These are phyloP conservation scores for Erodium maritimum DNA, from an alignment of 345 rosid genomes.

Conservation along the genomic window DNA sequence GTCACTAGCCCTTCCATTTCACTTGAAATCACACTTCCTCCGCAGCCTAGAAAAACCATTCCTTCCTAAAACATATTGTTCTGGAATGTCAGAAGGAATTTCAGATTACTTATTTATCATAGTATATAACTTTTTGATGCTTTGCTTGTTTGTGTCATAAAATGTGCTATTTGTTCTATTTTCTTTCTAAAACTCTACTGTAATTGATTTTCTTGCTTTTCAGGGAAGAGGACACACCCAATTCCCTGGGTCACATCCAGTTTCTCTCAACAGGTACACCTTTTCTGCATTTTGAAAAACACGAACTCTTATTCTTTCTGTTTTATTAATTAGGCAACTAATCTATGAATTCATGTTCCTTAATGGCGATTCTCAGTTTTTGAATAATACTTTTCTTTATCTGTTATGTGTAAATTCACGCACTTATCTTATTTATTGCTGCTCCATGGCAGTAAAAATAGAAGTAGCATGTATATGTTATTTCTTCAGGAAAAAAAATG, in stretches of 20 bases:
- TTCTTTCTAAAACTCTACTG: slow-evolving; percentile 9
- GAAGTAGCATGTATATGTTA: no score
- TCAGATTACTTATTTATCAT: no score
- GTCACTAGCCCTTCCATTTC: background rate
- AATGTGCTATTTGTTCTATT: slow-evolving; percentile 5
- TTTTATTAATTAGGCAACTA: no score
- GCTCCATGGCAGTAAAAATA: no score
- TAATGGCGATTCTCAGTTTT: no score
- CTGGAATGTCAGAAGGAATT: no score
- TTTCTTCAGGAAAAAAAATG: no score
- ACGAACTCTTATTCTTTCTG: background rate
- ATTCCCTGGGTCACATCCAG: slow-evolving; percentile 86
- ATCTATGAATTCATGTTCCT: no score
- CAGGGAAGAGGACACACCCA: slow-evolving; percentile 60
- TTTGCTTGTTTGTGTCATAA: background rate
- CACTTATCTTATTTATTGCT: no score
- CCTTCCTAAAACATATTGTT: background rate
- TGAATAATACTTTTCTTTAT: no score
- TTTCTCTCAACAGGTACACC: slow-evolving; percentile 65
- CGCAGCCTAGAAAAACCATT: background rate
- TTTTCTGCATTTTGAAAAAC: slow-evolving; percentile 1
- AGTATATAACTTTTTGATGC: no score
- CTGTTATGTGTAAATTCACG: no score
- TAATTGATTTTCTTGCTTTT: slow-evolving; percentile 12
- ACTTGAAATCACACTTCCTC: background rate